Conservation (phyloP, 2,329 filamentous ascomycete genomes). For the Graphilbum ipis-grandicollis region DNA sequence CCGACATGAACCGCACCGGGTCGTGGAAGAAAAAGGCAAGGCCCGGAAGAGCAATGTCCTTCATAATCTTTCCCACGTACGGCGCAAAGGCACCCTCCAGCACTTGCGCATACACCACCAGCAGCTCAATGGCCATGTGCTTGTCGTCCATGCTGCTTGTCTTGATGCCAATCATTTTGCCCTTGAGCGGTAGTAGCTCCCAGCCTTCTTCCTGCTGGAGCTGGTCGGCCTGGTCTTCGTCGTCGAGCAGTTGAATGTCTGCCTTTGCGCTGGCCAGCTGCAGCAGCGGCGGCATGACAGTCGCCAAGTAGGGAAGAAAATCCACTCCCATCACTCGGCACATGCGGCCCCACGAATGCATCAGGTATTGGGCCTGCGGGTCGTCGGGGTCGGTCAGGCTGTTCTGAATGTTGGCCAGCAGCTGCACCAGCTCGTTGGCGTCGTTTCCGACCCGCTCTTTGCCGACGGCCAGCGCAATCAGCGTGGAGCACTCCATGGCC, state of each 20-base stretch:
- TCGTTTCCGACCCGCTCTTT: conserved; percentile 82
- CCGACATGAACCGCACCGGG: conserved; percentile 84
- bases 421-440: conserved; percentile 70
- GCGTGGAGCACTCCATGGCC: conserved; percentile 95
- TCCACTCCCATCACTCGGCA: conserved; percentile 81
- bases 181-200: conserved; percentile 92
- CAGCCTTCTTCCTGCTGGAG: conserved; percentile 92
- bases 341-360: conserved; percentile 99
- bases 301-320: conserved; percentile 82
- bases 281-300: conserved; percentile 85
- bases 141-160: conserved; percentile 96
- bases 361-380: conserved; percentile 87
- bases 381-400: conserved; percentile 83
- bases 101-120: conserved; percentile 92
- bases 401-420: conserved; percentile 73
- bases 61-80: conserved; percentile 85
- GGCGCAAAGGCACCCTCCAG: conserved; percentile 85
- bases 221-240: conserved; percentile 83
- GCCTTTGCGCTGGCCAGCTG: conserved; percentile 88
- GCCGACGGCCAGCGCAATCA: conserved; percentile 89
- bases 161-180: conserved; percentile 96
- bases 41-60: conserved; percentile 85
- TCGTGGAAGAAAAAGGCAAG: conserved; percentile 99
- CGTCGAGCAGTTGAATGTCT: conserved; percentile 88
- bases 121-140: conserved; percentile 97